Evolutionary conservation across 495 filamentous ascomycete species (phyloP).

Genomic region (Gamarada debralockiae): DNA sequence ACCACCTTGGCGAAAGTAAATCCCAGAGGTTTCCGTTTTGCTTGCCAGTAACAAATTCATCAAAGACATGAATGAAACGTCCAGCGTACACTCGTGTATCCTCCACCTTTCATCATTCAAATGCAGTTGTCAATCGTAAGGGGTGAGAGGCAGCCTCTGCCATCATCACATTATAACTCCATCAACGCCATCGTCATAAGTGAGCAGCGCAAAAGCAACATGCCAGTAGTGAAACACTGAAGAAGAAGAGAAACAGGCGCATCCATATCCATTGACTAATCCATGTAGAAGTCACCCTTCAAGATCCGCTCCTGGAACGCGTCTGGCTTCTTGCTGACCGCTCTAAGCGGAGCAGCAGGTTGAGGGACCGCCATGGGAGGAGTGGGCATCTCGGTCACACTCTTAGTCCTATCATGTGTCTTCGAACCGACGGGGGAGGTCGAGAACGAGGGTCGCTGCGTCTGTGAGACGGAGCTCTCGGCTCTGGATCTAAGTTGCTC

Average conservation of each 20-base stretch:
- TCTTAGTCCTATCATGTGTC: slow-evolving; percentile 60
- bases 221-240: slow-evolving; percentile 5
- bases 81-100: slow-evolving; percentile 17
- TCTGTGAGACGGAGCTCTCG: slow-evolving; percentile 69
- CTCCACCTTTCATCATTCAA: background rate
- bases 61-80: slow-evolving; percentile 17
- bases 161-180: slow-evolving; percentile 16
- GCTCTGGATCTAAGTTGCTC: slow-evolving; percentile 88
- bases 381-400: slow-evolving; percentile 63
- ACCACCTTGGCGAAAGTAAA: background rate
- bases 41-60: background rate
- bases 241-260: background rate
- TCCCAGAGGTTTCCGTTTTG: background rate
- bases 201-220: slow-evolving; percentile 1
- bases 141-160: slow-evolving; percentile 12
- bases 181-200: slow-evolving; percentile 11
- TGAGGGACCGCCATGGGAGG: slow-evolving; percentile 36
- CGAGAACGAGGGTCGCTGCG: slow-evolving; percentile 38
- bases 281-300: slow-evolving; percentile 97
- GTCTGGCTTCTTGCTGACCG: slow-evolving; percentile 66
- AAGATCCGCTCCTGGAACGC: slow-evolving; percentile 94
- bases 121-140: background rate
- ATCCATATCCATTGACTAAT: slow-evolving; percentile 44
- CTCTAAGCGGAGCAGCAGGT: slow-evolving; percentile 36
- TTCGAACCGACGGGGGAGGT: slow-evolving; percentile 20